Base-by-base conservation (phyloP, 192 early-diverging fungal genomes). In the Backusella mclennaniae region DNA sequence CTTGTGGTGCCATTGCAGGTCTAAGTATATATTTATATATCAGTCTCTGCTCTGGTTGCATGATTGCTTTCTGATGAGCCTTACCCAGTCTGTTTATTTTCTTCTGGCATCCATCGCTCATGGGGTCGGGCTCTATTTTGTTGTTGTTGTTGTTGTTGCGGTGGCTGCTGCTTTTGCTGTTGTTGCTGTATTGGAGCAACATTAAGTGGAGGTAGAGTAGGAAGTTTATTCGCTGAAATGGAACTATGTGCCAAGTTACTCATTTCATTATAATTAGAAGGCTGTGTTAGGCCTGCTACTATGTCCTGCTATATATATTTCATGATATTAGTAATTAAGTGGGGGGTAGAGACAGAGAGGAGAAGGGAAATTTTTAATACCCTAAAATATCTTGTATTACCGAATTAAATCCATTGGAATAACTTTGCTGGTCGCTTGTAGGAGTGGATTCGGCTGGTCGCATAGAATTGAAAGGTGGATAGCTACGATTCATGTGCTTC, bases 31-130 rank as follows among this genome's bases (percentile, higher is more conserved):
- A 39, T 39, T 39, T 39, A 36, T 59, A 59, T 56, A 41, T 39
- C 44, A 39, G 66, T 93, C 94, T 68, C 91, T 89, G 38, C 94
- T 68, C 91, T 89, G 38, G 38, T 39, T 39, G 38, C 11, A 39
- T 39, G 2, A 12, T 39, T 11, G 11, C 3, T 39, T 39, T 39
- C 11, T 33, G 33, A 33, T 33, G 33, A 39, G 7, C 9, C 94
- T 5, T 90, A 77, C 70, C 85, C 85, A 67, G 95, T 80, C 35
- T 90, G 78, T 33, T 85, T 83, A 77, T 96, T 93, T 59, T 96
- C 95, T 67, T 93, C 92, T n/a, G 83, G 78, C 21, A 92, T 91
- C 95, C 95, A 97, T 59, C 63, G 33, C 31, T 73, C 31, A 36
- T 39, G n/a, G 39, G 35, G 9, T 56, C 21, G 59, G 15, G 31